phyloP scores from a whole-genome alignment of 176 grass and related monocot species.

The Avena sativa region DNA sequence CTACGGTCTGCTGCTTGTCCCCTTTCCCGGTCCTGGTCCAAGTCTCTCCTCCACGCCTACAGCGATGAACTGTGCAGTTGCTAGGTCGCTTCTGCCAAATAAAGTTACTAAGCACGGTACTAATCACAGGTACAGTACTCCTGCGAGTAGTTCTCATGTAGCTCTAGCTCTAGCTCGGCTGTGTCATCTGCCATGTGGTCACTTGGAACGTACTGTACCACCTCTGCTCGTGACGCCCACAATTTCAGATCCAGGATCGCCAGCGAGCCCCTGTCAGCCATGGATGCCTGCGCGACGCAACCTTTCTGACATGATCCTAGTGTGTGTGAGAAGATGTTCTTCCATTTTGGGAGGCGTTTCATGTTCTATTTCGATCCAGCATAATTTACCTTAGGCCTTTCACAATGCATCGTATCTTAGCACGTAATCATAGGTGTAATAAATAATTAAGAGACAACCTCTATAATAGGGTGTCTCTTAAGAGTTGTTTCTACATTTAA shows the following conservation, averaged over 20 bases:
- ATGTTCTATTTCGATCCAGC: background rate
- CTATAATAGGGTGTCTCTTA: too few relatives aligned
- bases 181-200: background rate
- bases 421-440: too few relatives aligned
- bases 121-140: background rate
- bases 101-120: background rate
- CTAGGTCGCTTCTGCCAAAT: background rate
- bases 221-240: background rate
- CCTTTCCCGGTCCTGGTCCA: background rate
- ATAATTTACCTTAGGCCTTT: too few relatives aligned
- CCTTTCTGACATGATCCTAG: slow-evolving; percentile 45
- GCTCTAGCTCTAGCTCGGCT: background rate
- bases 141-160: background rate
- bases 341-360: slow-evolving; percentile 30
- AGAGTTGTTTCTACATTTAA: too few relatives aligned
- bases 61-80: slow-evolving; percentile 9
- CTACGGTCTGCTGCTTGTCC: background rate
- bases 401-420: too few relatives aligned
- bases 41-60: background rate
- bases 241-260: background rate
- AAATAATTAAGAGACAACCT: too few relatives aligned
- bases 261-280: background rate
- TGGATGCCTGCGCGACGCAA: slow-evolving; percentile 10
- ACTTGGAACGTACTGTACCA: background rate
- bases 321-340: background rate